phyloP scores from a whole-genome alignment of 139 green algal genomes.

The Desmodesmus armatus region DNA sequence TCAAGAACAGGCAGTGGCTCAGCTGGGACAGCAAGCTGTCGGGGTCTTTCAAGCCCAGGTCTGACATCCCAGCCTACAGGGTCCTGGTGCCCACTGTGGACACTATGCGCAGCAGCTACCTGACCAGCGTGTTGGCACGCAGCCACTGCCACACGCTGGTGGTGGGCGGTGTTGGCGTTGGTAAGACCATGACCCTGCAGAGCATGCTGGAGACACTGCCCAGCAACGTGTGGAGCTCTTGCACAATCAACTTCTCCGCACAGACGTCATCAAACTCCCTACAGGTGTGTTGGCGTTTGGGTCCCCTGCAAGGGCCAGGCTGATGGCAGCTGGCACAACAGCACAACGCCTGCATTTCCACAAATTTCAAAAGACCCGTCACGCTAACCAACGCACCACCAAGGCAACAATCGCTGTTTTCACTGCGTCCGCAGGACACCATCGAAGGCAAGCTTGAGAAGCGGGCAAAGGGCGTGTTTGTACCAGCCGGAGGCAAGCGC shows the following conservation, averaged over 20 bases:
- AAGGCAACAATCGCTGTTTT: not conserved
- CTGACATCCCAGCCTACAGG: slow-evolving; percentile 61
- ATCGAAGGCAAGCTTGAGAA: slow-evolving; percentile 91
- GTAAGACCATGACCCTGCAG: slow-evolving; percentile 86
- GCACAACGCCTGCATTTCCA: not conserved
- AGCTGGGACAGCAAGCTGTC: slow-evolving; percentile 80
- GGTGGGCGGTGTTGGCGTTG: slow-evolving; percentile 81
- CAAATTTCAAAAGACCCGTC: not conserved
- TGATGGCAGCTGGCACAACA: not conserved
- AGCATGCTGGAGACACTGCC: slow-evolving; percentile 70
- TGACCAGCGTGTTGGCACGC: slow-evolving; percentile 61
- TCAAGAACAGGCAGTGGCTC: slow-evolving; percentile 69
- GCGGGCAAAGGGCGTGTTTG: slow-evolving; percentile 88
- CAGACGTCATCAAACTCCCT: slow-evolving; percentile 75
- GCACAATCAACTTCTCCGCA: slow-evolving; percentile 84
- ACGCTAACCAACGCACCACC: not conserved
- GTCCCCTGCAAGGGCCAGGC: not conserved
- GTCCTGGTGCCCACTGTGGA: slow-evolving; percentile 82
- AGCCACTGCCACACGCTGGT: slow-evolving; percentile 73
- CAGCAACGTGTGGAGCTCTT: slow-evolving; percentile 56
- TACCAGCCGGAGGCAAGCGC: slow-evolving; percentile 76
- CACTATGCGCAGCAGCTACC: slow-evolving; percentile 71
- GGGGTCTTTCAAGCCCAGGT: slow-evolving; percentile 64
- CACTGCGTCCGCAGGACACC: slow-evolving; percentile 65
- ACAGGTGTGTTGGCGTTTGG: slow-evolving; percentile 53